Conservation (phyloP, 345 rosid genomes). For the Eutrema heterophyllum region DNA sequence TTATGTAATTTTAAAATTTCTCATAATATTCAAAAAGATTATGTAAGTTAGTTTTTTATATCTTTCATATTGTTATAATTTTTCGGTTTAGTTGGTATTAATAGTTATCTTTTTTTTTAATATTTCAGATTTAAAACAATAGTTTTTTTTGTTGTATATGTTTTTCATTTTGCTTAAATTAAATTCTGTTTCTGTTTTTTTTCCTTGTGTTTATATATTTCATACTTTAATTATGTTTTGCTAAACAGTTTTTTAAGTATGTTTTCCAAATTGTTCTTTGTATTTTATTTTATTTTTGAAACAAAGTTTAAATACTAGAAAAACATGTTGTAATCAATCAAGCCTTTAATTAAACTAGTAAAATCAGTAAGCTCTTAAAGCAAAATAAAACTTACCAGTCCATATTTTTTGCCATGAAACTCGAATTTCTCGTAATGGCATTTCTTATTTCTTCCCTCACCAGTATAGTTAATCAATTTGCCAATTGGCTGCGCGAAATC, state of each 20-base stretch:
- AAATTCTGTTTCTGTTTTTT: too few species aligned
- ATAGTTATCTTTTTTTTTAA: too few species aligned
- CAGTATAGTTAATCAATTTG: background rate
- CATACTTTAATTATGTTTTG: too few species aligned
- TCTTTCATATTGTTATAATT: too few species aligned
- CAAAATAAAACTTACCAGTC: constrained; percentile 7
- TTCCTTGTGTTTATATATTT: too few species aligned
- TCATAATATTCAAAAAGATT: background rate
- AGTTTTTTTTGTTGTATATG: too few species aligned
- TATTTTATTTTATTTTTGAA: background rate
- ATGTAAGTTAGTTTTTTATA: too few species aligned
- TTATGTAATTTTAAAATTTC: background rate
- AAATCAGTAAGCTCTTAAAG: background rate
- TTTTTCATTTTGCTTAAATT: too few species aligned
- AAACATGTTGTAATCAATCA: background rate
- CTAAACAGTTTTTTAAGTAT: too few species aligned
- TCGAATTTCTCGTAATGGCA: background rate
- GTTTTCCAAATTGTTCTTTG: background rate
- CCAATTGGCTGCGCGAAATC: background rate
- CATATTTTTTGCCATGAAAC: background rate
- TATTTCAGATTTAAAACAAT: too few species aligned
- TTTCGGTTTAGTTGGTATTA: too few species aligned
- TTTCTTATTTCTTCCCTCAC: background rate
- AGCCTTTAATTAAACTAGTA: background rate
- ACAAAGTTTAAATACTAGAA: background rate